Evolutionary conservation across 2,329 filamentous ascomycete species (phyloP), one percentile per base, ranked within the genome.

Genomic region (Talaromyces sp.): DNA sequence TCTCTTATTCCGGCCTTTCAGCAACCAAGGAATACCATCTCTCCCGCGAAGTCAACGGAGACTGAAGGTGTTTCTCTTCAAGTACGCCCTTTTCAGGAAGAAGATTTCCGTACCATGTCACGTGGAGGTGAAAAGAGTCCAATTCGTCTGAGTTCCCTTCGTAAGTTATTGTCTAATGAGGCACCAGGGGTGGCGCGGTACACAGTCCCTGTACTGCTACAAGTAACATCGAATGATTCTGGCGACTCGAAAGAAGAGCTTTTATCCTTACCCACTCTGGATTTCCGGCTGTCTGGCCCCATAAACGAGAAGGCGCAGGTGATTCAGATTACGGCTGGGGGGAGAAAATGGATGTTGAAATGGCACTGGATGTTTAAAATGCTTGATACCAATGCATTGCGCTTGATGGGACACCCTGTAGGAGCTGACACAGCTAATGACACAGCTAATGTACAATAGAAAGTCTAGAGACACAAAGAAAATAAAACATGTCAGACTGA

Each of bases 351-450:
- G 63, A 61, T 32, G n/a, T 39, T 75, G 6, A 58, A 57, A n/a
- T 76, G 70, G 65, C 65, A 74, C 50, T 73, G 73, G 66, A 68
- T 62, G 60, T 76, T 70, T 62, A 75, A 75, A 64, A 68, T 63
- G 57, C 57, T 75, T 55, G 71, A 75, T 52, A 60, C 55, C 19
- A 63, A 70, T 44, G 51, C 58, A 22, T 47, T 74, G 48, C 58
- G 57, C 52, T 57, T 68, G 36, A 72, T 73, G 70, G 62, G 63
- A 44, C 65, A 61, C 56, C 59, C 66, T 41, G 48, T 55, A 49
- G 62, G 59, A 63, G 39, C 39, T 51, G 49, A 58, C 47, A n/a
- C n/a, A n/a, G n/a, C n/a, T n/a, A n/a, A n/a, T n/a, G n/a, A n/a
- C n/a, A n/a, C n/a, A 40, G 49, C 48, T 67, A 69, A 61, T 61